phyloP scores from a whole-genome alignment of 2,329 filamentous ascomycete genomes.

The Cryphonectria japonica region DNA sequence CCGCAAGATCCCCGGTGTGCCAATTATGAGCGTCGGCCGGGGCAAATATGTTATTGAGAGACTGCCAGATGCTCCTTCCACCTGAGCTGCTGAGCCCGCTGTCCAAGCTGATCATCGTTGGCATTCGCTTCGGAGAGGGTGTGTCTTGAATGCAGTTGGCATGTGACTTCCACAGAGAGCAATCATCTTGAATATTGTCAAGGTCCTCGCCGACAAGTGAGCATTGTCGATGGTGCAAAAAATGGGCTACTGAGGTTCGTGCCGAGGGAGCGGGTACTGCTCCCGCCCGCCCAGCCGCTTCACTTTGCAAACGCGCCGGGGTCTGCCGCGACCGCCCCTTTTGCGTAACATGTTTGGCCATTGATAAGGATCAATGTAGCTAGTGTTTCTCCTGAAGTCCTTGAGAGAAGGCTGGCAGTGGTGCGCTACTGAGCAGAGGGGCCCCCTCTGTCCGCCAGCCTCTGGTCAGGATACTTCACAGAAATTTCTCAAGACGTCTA shows the following conservation, averaged over 20 bases:
- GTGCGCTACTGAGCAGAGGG: neutral
- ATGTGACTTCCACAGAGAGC: neutral
- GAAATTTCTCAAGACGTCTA: neutral
- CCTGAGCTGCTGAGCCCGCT: slow-evolving; percentile 37
- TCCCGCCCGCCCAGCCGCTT: neutral
- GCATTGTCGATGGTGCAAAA: neutral
- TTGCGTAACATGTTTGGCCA: neutral
- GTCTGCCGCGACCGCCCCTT: neutral
- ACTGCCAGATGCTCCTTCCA: slow-evolving; percentile 80
- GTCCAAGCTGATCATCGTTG: neutral
- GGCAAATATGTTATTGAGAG: slow-evolving; percentile 96
- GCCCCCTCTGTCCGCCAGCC: neutral
- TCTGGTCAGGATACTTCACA: neutral
- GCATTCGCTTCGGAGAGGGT: neutral
- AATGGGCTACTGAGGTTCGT: neutral
- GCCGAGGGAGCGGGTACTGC: neutral
- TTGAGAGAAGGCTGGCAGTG: neutral
- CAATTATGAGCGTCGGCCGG: slow-evolving; percentile 78
- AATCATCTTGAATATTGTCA: neutral
- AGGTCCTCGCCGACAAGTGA: neutral
- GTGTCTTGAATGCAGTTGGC: neutral
- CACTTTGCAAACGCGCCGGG: neutral
- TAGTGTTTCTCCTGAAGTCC: neutral
- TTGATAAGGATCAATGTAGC: neutral
- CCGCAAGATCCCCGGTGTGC: slow-evolving; percentile 70